Conservation (phyloP, 2,329 filamentous ascomycete species). For the Stemphylium vesicarium region DNA sequence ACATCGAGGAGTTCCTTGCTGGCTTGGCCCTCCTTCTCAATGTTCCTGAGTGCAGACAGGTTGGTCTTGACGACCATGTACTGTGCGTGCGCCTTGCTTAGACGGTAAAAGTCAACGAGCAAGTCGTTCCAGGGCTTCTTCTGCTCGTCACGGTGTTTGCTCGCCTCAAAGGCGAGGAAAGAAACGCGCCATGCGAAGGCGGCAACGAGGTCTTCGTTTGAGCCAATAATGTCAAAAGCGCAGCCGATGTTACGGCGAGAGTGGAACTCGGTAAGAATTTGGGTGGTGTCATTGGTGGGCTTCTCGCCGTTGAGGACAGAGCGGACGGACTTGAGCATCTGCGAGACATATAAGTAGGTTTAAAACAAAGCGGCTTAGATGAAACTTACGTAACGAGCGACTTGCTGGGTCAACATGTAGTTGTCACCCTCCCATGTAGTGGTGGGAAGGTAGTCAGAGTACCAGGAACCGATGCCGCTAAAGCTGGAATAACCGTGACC, state of each 20-base stretch:
- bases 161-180: constrained; percentile 76
- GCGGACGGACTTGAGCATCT: constrained; percentile 76
- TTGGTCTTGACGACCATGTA: constrained; percentile 82
- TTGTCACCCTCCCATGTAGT: constrained; percentile 79
- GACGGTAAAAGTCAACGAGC: constrained; percentile 78
- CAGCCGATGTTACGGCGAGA: constrained; percentile 71
- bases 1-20: constrained; percentile 64
- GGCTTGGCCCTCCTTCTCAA: constrained; percentile 59
- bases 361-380: not conserved
- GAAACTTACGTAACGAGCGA: constrained; percentile 68
- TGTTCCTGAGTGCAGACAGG: constrained; percentile 69
- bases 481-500: constrained; percentile 79
- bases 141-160: constrained; percentile 75
- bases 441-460: constrained; percentile 76
- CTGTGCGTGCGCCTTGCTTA: constrained; percentile 76
- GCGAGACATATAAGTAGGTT: constrained; percentile 6
- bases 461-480: constrained; percentile 77
- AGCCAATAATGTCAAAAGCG: constrained; percentile 75
- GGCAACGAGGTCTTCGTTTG: constrained; percentile 72
- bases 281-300: constrained; percentile 71
- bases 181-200: constrained; percentile 79
- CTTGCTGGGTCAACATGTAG: constrained; percentile 83
- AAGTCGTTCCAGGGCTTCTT: constrained; percentile 78
- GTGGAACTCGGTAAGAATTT: constrained; percentile 70
- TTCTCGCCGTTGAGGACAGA: constrained; percentile 70